Conservation (phyloP, 2,329 filamentous ascomycete species). For the Fusarium sp. region DNA sequence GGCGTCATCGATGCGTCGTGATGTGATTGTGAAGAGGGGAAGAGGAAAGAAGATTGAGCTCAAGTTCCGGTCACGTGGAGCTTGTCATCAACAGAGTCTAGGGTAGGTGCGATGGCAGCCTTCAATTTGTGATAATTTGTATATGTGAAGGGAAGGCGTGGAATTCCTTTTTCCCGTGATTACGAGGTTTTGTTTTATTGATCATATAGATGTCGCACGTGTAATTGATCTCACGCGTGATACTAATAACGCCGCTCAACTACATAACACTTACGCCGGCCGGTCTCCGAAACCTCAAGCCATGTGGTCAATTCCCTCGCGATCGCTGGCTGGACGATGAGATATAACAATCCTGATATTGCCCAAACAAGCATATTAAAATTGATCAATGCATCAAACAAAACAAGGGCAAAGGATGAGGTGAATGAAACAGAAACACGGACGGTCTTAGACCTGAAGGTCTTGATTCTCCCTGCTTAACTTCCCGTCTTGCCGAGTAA, state of each 20-base stretch:
- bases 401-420: background rate
- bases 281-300: background rate
- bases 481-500: conserved; percentile 6
- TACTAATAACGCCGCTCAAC: background rate
- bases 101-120: background rate
- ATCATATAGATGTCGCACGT: background rate
- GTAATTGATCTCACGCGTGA: background rate
- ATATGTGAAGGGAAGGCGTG: background rate
- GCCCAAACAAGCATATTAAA: background rate
- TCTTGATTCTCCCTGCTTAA: conserved; percentile 28
- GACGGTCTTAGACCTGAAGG: conserved; percentile 6
- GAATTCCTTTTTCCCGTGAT: background rate
- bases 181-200: background rate
- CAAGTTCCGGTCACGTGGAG: background rate
- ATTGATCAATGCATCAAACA: background rate
- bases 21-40: conserved; percentile 20
- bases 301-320: conserved; percentile 20
- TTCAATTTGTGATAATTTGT: background rate
- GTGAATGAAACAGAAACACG: background rate
- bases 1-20: conserved; percentile 37
- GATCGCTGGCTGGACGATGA: conserved; percentile 31
- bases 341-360: conserved; percentile 1
- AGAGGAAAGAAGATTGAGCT: background rate
- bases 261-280: conserved; percentile 9
- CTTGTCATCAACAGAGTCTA: background rate